phyloP scores from a whole-genome alignment of 1,284 basidiomycete species.

The Pascua guehoae region DNA sequence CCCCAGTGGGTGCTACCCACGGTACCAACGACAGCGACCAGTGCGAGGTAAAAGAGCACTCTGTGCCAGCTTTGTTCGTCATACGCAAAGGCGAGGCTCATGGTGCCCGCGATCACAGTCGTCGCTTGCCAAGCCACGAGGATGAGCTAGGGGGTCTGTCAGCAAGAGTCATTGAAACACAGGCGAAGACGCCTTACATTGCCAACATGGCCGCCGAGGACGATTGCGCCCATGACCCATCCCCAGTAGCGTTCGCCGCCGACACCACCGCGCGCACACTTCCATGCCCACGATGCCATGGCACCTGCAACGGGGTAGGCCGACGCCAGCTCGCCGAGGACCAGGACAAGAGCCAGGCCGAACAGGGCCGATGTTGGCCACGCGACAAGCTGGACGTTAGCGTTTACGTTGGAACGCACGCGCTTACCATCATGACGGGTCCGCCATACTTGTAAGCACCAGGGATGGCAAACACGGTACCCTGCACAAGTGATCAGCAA shows the following conservation, averaged over 20 bases:
- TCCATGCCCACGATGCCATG: slow-evolving; percentile 50
- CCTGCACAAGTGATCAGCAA: slow-evolving; percentile 20
- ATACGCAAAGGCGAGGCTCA: slow-evolving; percentile 35
- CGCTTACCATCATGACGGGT: slow-evolving; percentile 41
- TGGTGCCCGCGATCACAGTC: slow-evolving; percentile 39
- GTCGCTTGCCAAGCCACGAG: slow-evolving; percentile 40
- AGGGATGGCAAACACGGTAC: slow-evolving; percentile 43
- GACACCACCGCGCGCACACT: slow-evolving; percentile 39
- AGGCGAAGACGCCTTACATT: slow-evolving; percentile 30
- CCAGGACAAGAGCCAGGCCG: slow-evolving; percentile 36
- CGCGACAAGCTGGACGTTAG: slow-evolving; percentile 35
- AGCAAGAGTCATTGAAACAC: not conserved
- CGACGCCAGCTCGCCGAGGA: slow-evolving; percentile 44
- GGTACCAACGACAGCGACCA: slow-evolving; percentile 34
- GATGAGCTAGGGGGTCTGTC: slow-evolving; percentile 26
- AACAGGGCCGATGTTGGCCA: slow-evolving; percentile 45
- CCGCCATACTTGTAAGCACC: slow-evolving; percentile 46
- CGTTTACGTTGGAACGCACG: not conserved
- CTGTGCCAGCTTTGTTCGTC: slow-evolving; percentile 31
- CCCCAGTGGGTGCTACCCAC: slow-evolving; percentile 42
- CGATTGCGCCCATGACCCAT: slow-evolving; percentile 45
- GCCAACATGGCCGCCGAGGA: slow-evolving; percentile 46
- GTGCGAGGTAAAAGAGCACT: slow-evolving; percentile 40
- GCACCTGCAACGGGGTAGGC: slow-evolving; percentile 49
- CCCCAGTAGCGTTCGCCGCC: slow-evolving; percentile 47